A percentile compares a stretch with the other conserved stretches of the same genome.
phyloP scores from a whole-genome alignment of 257 asterid genomes.

The Solanum lignicaule region DNA sequence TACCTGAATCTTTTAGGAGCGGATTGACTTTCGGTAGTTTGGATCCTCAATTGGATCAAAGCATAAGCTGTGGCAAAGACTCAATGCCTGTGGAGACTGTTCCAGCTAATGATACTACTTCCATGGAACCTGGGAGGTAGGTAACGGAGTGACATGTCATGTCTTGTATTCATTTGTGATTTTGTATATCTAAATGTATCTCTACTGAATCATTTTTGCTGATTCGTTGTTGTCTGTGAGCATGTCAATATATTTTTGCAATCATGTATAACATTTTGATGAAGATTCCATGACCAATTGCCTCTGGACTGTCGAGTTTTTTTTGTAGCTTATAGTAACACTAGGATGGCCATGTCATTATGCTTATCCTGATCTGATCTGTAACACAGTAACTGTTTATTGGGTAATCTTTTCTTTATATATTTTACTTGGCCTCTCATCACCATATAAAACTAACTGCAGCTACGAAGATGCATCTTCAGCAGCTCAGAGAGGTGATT shows the following conservation, averaged over 20 bases:
- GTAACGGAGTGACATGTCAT: neutral
- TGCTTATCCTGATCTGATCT: neutral
- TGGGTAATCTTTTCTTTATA: neutral
- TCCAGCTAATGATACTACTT: constrained; percentile 9
- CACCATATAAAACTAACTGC: constrained; percentile 8
- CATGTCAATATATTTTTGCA: neutral
- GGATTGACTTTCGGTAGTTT: constrained; percentile 51
- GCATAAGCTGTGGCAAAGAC: constrained; percentile 3
- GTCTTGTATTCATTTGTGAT: neutral
- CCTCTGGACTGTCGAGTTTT: neutral
- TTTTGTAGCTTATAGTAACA: neutral
- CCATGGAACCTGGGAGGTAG: constrained; percentile 28
- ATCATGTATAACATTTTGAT: neutral
- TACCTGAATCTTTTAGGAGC: constrained; percentile 36
- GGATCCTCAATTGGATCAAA: constrained; percentile 18
- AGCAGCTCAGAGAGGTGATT: constrained; percentile 11
- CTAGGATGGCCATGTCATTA: neutral
- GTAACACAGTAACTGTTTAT: neutral
- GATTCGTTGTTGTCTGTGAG: neutral
- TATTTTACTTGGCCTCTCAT: neutral
- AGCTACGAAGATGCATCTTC: constrained; percentile 23
- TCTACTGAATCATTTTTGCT: neutral
- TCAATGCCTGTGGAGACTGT: constrained; percentile 8
- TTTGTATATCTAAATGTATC: neutral
- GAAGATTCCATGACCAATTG: neutral